Base-by-base conservation (phyloP, 2,329 filamentous ascomycete genomes). In the Orbilia brochopaga region DNA sequence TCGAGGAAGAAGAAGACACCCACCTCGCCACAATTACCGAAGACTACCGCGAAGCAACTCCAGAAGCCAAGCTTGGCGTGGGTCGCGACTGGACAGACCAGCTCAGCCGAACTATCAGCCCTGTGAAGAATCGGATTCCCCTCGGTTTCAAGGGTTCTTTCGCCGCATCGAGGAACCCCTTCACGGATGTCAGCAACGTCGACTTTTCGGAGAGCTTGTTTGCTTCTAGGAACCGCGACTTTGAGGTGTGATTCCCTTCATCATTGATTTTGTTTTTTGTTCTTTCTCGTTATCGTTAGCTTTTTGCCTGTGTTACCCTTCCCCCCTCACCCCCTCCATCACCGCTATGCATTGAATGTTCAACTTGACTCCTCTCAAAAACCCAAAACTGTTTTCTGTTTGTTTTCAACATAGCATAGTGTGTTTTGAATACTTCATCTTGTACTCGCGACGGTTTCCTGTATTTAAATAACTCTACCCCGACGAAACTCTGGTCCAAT, bases 11-110 rank as follows among this genome's bases (percentile, higher is more conserved):
- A 62, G 83, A 85, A 55, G 81, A 82, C 30, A 61, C 62, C 35
- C 62, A 79, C 76, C 64, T 78, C 77, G 74, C 77, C 76, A 40
- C 76, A 76, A 27, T 75, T 77, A 77, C 76, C 46, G 79, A 78
- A 70, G 78, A 77, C 70, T 86, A 84, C n/a, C 85, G 85, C 54
- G 79, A 72, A 48, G 82, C 24, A 86, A 86, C 79, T 78, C 80
- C 65, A 79, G 81, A 73, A 81, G 83, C 57, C 80, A 83, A 76
- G 50, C 70, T 75, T 11, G 67, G 60, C 27, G 82, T 85, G 74
- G 90, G 88, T 60, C 90, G 92, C 69, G 90, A 96, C 78, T 99
- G 94, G 94, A 89, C 92, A 75, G 90, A 94, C 76, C 92, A 97
- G 82, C 84, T 99, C 74, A 90, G 92, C 79, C 92, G 92, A 75